Evolutionary conservation across 2,329 filamentous ascomycete species (phyloP).

Genomic region (Pseudogymnoascus sp.): DNA sequence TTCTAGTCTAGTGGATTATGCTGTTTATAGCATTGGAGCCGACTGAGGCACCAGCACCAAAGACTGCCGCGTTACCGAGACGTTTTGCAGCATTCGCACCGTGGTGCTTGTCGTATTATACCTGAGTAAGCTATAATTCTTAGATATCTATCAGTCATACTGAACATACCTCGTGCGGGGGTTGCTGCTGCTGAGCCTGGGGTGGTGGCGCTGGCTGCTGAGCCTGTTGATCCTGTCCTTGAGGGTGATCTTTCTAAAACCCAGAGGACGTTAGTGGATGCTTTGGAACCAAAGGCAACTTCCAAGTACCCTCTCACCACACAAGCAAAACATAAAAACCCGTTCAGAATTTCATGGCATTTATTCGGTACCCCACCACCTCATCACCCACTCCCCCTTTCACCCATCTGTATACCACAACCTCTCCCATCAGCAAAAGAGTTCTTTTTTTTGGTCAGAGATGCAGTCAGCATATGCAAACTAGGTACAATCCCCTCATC

Average conservation of each 20-base stretch:
- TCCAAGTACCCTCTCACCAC: no score
- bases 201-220: neutral
- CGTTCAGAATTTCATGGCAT: neutral
- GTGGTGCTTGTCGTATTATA: neutral
- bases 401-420: neutral
- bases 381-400: neutral
- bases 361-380: conserved; percentile 2
- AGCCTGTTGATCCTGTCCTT: neutral
- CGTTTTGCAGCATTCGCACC: neutral
- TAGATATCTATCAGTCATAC: neutral
- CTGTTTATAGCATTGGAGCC: neutral
- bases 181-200: neutral
- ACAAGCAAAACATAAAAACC: neutral
- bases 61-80: neutral
- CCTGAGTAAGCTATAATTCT: neutral
- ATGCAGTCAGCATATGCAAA: neutral
- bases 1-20: conserved; percentile 1
- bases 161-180: neutral
- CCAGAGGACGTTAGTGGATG: neutral
- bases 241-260: neutral
- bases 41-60: neutral
- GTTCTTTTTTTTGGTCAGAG: neutral
- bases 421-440: neutral
- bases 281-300: neutral
- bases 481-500: conserved; percentile 3